phyloP scores from a whole-genome alignment of 139 green algal genomes.

The Marvania coccoides region DNA sequence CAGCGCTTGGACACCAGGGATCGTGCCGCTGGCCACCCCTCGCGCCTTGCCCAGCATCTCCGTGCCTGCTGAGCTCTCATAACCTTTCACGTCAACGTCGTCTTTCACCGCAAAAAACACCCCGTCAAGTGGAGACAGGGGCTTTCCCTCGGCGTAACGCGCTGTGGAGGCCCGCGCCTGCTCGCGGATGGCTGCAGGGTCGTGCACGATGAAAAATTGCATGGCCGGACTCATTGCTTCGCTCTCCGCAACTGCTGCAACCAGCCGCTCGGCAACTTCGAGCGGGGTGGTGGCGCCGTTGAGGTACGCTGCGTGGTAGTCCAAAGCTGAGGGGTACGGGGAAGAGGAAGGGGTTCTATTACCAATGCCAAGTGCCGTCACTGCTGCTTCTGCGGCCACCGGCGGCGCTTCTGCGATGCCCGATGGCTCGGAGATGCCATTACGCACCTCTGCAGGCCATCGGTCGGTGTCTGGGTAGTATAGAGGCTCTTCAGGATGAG shows the following conservation, averaged over 20 bases:
- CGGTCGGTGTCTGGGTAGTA: neutral
- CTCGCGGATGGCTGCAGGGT: conserved; percentile 5
- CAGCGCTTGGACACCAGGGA: conserved; percentile 36
- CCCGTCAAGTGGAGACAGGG: conserved; percentile 66
- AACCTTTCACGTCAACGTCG: conserved; percentile 49
- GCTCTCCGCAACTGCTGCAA: conserved; percentile 13
- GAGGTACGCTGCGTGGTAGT: conserved; percentile 14
- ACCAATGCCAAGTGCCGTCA: neutral
- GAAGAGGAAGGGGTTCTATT: neutral
- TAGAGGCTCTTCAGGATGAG: neutral
- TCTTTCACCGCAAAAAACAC: conserved; percentile 84
- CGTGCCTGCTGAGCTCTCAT: conserved; percentile 64
- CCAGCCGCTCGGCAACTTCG: conserved; percentile 40
- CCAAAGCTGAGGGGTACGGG: neutral
- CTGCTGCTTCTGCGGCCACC: neutral
- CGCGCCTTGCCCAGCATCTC: conserved; percentile 38
- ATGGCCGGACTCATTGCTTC: conserved; percentile 23
- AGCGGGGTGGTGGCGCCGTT: conserved; percentile 21
- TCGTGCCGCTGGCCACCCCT: neutral
- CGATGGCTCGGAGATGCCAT: neutral
- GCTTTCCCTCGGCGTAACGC: conserved; percentile 17
- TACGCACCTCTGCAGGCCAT: neutral
- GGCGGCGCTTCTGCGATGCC: neutral
- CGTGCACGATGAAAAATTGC: conserved; percentile 15
- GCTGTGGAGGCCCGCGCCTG: conserved; percentile 6